Evolutionary conservation across 768 basidiomycete genomes (phyloP).

Genomic region (Pisolithus microcarpus): DNA sequence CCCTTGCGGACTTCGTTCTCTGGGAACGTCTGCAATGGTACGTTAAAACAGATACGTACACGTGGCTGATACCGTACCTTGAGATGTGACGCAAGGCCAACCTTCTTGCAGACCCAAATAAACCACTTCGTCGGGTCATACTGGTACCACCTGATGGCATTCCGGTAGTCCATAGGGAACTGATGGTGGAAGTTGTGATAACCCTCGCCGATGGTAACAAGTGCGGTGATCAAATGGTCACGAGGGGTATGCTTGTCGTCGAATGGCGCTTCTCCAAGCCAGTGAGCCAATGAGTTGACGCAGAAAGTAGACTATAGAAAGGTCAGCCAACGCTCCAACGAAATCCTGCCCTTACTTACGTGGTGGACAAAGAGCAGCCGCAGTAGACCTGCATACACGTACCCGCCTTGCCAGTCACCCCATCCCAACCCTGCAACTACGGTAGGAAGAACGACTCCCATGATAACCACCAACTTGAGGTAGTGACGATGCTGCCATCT

Average conservation of each 20-base stretch:
- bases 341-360: constrained; percentile 36
- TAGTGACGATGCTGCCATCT: constrained; percentile 87
- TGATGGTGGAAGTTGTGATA: constrained; percentile 99
- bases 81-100: constrained; percentile 51
- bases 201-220: constrained; percentile 90
- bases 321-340: not conserved
- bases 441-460: constrained; percentile 71
- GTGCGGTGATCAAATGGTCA: constrained; percentile 83
- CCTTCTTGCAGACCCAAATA: constrained; percentile 41
- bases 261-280: constrained; percentile 88
- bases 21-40: constrained; percentile 40
- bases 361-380: constrained; percentile 85
- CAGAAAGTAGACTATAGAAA: constrained; percentile 81
- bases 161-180: constrained; percentile 96
- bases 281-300: constrained; percentile 94
- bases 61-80: constrained; percentile 29
- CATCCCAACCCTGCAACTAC: constrained; percentile 71
- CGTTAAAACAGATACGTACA: not conserved
- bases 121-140: constrained; percentile 95
- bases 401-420: constrained; percentile 85
- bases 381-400: constrained; percentile 74
- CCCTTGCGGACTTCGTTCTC: constrained; percentile 79
- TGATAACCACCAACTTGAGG: constrained; percentile 56
- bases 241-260: constrained; percentile 95
- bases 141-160: constrained; percentile 87